Evolutionary conservation across 257 asterid genomes (phyloP).

Genomic region (Avicennia marina): DNA sequence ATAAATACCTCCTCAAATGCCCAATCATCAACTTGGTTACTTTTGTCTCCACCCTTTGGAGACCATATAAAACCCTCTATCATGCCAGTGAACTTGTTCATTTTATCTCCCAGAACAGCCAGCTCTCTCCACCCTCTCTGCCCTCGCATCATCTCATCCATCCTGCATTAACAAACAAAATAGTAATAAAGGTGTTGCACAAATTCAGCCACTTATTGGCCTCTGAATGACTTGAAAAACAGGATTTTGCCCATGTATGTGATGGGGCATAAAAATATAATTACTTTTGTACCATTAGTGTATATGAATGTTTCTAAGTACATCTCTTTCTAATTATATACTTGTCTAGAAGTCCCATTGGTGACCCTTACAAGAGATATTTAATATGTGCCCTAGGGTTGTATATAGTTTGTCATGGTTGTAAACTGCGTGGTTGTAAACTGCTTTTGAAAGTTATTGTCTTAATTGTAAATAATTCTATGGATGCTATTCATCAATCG

Average conservation of each 20-base stretch:
- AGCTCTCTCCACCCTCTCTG: constrained; percentile 99
- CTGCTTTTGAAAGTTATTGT: neutral
- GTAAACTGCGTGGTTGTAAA: neutral
- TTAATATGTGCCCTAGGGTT: neutral
- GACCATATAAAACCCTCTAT: constrained; percentile 98
- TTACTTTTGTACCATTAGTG: neutral
- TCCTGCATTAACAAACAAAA: constrained; percentile 47
- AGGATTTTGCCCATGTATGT: neutral
- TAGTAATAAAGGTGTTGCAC: neutral
- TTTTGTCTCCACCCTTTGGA: constrained; percentile 66
- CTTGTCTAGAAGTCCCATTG: neutral
- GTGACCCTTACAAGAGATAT: neutral
- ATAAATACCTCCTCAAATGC: constrained; percentile 87
- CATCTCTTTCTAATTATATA: neutral
- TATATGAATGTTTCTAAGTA: neutral
- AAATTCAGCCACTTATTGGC: constrained; percentile 4
- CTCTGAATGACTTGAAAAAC: neutral
- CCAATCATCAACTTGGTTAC: constrained; percentile 85
- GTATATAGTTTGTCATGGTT: neutral
- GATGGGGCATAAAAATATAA: neutral
- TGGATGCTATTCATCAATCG: neutral
- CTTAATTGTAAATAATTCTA: neutral
- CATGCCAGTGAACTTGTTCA: constrained; percentile 86
- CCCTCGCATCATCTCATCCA: constrained; percentile 99
- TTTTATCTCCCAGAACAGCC: constrained; percentile 87